Evolutionary conservation across 1,284 basidiomycete species (phyloP).

Genomic region (Boletus austroedulis): DNA sequence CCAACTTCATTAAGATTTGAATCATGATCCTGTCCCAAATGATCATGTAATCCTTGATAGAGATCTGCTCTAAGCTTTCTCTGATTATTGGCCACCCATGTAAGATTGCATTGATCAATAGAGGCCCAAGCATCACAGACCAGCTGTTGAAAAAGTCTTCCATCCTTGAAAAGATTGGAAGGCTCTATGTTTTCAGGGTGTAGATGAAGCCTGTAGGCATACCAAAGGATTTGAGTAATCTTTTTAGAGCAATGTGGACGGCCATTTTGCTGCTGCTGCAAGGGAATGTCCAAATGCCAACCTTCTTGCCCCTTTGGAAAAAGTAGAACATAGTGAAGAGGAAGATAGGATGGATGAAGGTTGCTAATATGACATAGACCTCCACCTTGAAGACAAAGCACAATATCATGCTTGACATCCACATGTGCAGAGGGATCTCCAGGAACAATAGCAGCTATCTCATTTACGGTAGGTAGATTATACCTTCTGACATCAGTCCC

Average conservation of each 20-base stretch:
- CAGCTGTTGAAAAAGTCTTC: slow-evolving; percentile 43
- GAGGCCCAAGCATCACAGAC: slow-evolving; percentile 39
- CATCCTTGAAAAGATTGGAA: slow-evolving; percentile 36
- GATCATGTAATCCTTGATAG: slow-evolving; percentile 2
- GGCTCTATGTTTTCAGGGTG: not conserved
- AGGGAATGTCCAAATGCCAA: slow-evolving; percentile 22
- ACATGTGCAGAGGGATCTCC: slow-evolving; percentile 20
- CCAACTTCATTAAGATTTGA: not conserved
- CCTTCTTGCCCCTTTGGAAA: slow-evolving; percentile 43
- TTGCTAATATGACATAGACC: slow-evolving; percentile 32
- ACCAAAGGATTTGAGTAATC: slow-evolving; percentile 19
- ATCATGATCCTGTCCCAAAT: not conserved
- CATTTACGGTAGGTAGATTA: slow-evolving; percentile 31
- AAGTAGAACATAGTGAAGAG: slow-evolving; percentile 42
- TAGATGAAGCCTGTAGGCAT: slow-evolving; percentile 13
- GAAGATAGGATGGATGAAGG: slow-evolving; percentile 37
- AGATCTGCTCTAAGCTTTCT: slow-evolving; percentile 35
- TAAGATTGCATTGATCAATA: slow-evolving; percentile 33
- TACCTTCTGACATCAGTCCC: slow-evolving; percentile 26
- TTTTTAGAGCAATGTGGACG: slow-evolving; percentile 1
- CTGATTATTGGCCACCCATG: slow-evolving; percentile 38
- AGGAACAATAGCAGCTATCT: slow-evolving; percentile 31
- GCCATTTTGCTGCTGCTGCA: not conserved
- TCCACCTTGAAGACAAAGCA: not conserved
- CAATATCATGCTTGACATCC: slow-evolving; percentile 1